These are phyloP conservation scores for Colletotrichum sp. DNA, from an alignment of 2,329 filamentous ascomycete species.

Conservation along the genomic window DNA sequence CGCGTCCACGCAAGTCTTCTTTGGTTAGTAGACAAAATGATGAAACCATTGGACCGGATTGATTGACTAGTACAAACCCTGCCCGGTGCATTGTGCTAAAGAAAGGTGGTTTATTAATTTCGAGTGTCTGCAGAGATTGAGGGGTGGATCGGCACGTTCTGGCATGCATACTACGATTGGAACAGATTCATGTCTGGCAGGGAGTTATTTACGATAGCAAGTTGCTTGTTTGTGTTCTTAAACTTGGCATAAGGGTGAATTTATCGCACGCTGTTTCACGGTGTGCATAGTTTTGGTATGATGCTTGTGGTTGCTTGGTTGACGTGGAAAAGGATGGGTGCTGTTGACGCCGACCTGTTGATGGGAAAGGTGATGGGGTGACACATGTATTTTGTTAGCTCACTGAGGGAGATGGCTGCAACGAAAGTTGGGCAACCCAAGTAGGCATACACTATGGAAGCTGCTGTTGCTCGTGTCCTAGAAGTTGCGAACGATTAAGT, in stretches of 20 bases:
- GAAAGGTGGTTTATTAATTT: background rate
- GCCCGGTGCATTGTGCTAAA: background rate
- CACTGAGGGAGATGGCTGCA: too few species aligned
- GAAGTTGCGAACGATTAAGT: too few species aligned
- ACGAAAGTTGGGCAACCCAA: background rate
- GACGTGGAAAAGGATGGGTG: background rate
- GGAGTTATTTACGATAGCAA: background rate
- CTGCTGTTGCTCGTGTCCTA: too few species aligned
- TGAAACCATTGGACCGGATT: background rate
- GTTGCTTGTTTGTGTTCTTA: background rate
- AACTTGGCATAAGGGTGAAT: background rate
- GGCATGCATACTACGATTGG: background rate
- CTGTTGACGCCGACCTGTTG: background rate
- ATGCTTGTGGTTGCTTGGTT: background rate
- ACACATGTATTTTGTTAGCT: too few species aligned
- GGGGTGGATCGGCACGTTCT: background rate
- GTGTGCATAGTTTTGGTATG: background rate
- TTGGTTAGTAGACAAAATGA: background rate
- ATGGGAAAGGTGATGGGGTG: too few species aligned
- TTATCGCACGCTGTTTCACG: background rate
- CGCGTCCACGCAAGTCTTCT: background rate
- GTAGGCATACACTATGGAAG: too few species aligned
- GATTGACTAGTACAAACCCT: background rate
- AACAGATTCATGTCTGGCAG: background rate
- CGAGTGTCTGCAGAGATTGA: background rate